Percentiles rank a stretch among this genome's conserved stretches.
Conservation (phyloP, 2,329 filamentous ascomycete species). For the Magnaporthiopsis incrustans region DNA sequence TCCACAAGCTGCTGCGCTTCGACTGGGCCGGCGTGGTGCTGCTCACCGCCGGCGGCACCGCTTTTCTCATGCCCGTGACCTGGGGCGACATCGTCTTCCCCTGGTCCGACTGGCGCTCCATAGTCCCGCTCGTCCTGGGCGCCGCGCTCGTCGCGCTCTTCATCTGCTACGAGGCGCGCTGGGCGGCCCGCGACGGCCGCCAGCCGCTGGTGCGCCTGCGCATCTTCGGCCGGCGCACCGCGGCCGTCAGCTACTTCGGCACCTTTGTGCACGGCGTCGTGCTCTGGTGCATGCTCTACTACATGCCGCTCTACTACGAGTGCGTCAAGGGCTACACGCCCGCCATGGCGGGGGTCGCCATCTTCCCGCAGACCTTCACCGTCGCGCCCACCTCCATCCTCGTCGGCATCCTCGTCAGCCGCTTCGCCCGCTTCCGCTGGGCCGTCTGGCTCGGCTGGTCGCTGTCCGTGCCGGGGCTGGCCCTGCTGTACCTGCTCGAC, state of each 20-base stretch:
- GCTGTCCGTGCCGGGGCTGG: constrained; percentile 18
- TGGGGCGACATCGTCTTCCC: constrained; percentile 32
- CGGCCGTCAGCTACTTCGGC: constrained; percentile 27
- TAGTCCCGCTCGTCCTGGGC: constrained; percentile 36
- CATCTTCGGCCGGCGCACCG: constrained; percentile 40
- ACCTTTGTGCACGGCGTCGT: constrained; percentile 34
- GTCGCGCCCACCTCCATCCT: constrained; percentile 15
- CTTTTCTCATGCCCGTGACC: constrained; percentile 34
- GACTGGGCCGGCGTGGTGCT: constrained; percentile 37
- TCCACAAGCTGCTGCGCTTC: constrained; percentile 3
- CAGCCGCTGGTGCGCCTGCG: constrained; percentile 35
- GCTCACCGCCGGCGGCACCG: constrained; percentile 30
- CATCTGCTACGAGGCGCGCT: constrained; percentile 14
- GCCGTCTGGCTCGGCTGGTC: constrained; percentile 30
- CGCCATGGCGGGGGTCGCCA: constrained; percentile 19
- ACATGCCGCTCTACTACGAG: constrained; percentile 41
- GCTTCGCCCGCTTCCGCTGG: constrained; percentile 22
- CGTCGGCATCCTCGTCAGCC: constrained; percentile 14
- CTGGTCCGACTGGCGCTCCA: constrained; percentile 30
- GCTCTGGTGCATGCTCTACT: constrained; percentile 41
- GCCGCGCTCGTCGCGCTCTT: constrained; percentile 26
- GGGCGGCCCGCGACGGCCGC: constrained; percentile 45
- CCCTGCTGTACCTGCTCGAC: constrained; percentile 19
- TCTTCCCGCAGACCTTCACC: constrained; percentile 19
- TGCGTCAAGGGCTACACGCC: constrained; percentile 26